These are phyloP conservation scores for Jimgerdemannia flammicorona DNA, from an alignment of 192 early-diverging fungal species.

Conservation along the genomic window DNA sequence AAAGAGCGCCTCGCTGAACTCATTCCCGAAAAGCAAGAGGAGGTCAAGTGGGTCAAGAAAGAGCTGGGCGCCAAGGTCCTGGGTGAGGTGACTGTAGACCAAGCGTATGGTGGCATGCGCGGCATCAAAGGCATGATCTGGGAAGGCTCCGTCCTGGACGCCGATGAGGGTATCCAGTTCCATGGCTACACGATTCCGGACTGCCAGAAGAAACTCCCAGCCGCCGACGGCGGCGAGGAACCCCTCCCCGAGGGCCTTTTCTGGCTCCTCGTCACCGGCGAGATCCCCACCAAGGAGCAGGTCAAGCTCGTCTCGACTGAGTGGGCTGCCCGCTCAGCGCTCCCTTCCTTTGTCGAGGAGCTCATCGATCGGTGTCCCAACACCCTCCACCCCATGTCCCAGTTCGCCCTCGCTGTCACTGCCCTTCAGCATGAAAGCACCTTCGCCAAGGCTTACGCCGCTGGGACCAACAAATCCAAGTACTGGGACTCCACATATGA, in stretches of 20 bases:
- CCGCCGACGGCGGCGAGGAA: conserved; percentile 82
- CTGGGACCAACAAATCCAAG: conserved; percentile 86
- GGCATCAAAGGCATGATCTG: conserved; percentile 99
- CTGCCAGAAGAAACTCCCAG: conserved; percentile 89
- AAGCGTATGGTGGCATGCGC: conserved; percentile 98
- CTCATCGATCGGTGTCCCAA: conserved; percentile 97
- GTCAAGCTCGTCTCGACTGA: conserved; percentile 88
- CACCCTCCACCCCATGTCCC: conserved; percentile 99
- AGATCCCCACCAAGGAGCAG: conserved; percentile 92
- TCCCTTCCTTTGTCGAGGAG: conserved; percentile 95
- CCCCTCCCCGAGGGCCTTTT: conserved; percentile 98
- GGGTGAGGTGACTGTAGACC: conserved; percentile 95
- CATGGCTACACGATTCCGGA: conserved; percentile 95
- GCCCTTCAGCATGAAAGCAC: conserved; percentile 95
- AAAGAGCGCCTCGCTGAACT: conserved; percentile 93
- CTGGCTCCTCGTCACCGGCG: conserved; percentile 97
- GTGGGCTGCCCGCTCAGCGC: conserved; percentile 91
- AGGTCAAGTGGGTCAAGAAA: conserved; percentile 92
- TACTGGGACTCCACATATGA: conserved; percentile 98
- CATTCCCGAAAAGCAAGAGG: conserved; percentile 92
- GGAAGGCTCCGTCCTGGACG: conserved; percentile 97
- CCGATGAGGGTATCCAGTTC: conserved; percentile 99
- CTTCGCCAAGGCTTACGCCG: conserved; percentile 96
- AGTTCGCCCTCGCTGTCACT: conserved; percentile 95
- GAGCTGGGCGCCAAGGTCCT: conserved; percentile 88